Base-by-base conservation (phyloP, 164 flowering plant species). In the Vitis rotundifolia region DNA sequence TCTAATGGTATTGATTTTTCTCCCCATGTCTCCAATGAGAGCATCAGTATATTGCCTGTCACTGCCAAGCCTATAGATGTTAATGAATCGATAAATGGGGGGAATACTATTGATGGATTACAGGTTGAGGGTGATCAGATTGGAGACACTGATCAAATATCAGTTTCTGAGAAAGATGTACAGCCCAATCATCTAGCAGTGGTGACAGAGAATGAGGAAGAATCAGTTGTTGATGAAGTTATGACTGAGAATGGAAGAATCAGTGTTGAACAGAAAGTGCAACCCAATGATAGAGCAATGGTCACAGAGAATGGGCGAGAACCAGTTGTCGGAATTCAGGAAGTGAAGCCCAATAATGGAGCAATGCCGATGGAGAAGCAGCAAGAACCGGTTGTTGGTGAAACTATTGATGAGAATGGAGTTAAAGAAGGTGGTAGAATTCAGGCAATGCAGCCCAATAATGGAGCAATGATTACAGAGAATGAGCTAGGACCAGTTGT, bases 1-100 rank as follows among this genome's bases (percentile, higher is more conserved):
- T 54, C 68, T 49, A 61, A 28, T 11, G 37, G 55, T 53, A 47
- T 75, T 11, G 59, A 55, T 7, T 29, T 61, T 9, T 48, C 54
- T 10, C 28, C 2, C 26, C 26, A 22, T 22, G 26, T 22, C 26
- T 22, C 3, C 31, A 3, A 54, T 16, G 66, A 3, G 8, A 12
- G 19, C 1, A 47, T 11, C 3, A 53, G 56, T 11, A 53, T 14
- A 5, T 13, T 13, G 14, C 56, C 56, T 53, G n/a, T 53, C n/a
- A 3, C n/a, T 53, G 56, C 44, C 44, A 37, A 37, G 5, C 44
- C 44, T 6, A 22, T 22, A 22, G 26, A 22, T 22, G 26, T 22
- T 22, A 37, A 37, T 37, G 44, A 37, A 37, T 37, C 44, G 7
- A 37, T 37, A 6, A 37, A 37, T 37, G 44, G 44, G 44, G 44